Percentiles rank a stretch among this genome's conserved stretches.
Evolutionary conservation across 805 yeast species (phyloP).

Genomic region (Pichia californica): DNA sequence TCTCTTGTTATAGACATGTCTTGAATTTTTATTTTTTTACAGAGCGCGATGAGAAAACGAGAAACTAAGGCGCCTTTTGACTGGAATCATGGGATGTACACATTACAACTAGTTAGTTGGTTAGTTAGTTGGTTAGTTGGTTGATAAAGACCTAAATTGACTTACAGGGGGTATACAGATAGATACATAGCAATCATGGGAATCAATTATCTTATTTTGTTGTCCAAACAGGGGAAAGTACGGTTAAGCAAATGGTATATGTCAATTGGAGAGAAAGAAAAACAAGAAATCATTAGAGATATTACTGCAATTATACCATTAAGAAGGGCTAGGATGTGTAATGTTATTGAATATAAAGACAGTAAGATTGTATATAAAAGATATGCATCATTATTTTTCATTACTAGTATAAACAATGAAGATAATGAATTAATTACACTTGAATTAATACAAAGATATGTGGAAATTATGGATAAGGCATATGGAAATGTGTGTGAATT

Average conservation of each 20-base stretch:
- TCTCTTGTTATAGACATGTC: too few species aligned
- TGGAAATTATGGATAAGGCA: conserved; percentile 92
- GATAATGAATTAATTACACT: conserved; percentile 84
- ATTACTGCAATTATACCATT: conserved; percentile 78
- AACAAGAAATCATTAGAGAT: conserved; percentile 76
- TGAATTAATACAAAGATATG: conserved; percentile 86
- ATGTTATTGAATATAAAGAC: conserved; percentile 80
- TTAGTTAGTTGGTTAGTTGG: too few species aligned
- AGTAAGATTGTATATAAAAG: conserved; percentile 83
- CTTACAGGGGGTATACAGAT: background rate
- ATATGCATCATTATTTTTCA: conserved; percentile 88
- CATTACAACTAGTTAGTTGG: too few species aligned
- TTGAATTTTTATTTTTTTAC: too few species aligned
- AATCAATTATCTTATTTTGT: conserved; percentile 68
- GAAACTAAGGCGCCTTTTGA: too few species aligned
- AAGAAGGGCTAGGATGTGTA: conserved; percentile 92
- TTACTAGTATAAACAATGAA: conserved; percentile 74
- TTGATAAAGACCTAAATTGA: too few species aligned
- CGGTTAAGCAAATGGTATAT: conserved; percentile 91
- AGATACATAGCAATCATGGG: conserved; percentile 32
- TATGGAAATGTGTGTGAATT: conserved; percentile 95
- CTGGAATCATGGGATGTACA: too few species aligned
- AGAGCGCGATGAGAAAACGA: too few species aligned
- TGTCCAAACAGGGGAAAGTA: conserved; percentile 93
- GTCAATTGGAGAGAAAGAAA: conserved; percentile 78